Conservation (phyloP, 2,329 filamentous ascomycete species). For the Hypoxylon rubiginosum region DNA sequence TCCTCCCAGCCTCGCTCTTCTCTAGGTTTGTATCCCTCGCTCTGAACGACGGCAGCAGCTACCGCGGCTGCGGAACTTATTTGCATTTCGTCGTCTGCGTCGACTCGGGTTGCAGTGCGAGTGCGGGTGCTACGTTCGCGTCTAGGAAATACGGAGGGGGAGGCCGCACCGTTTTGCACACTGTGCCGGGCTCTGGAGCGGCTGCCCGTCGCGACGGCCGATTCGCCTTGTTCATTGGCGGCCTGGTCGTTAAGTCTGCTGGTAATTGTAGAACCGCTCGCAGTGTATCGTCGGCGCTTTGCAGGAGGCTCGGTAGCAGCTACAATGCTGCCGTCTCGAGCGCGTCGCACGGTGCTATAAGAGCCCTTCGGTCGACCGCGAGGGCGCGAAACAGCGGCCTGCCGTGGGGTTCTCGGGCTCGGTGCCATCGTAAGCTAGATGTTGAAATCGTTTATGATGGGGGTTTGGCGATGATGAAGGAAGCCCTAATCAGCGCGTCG, state of each 20-base stretch:
- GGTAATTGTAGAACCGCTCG: constrained; percentile 87
- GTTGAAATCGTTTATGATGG: constrained; percentile 17
- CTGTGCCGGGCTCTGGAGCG: constrained; percentile 65
- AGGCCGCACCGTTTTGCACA: constrained; percentile 63
- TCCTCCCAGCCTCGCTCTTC: constrained; percentile 98
- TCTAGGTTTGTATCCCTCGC: constrained; percentile 95
- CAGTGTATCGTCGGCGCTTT: constrained; percentile 83
- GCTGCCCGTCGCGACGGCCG: constrained; percentile 63
- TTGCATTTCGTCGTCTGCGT: constrained; percentile 72
- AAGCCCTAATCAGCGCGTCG: constrained; percentile 53
- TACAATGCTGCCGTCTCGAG: constrained; percentile 54
- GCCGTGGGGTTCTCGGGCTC: constrained; percentile 51
- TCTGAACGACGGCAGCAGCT: constrained; percentile 88
- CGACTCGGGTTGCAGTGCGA: constrained; percentile 64
- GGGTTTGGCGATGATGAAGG: constrained; percentile 35
- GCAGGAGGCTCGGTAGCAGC: constrained; percentile 71
- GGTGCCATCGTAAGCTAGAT: constrained; percentile 48
- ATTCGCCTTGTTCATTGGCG: constrained; percentile 69
- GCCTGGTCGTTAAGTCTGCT: constrained; percentile 85
- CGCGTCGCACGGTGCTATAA: constrained; percentile 47
- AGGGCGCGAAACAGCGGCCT: constrained; percentile 44
- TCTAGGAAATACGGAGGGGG: constrained; percentile 64
- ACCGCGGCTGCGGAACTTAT: constrained; percentile 92
- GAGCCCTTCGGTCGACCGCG: constrained; percentile 46
- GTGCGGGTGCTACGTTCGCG: constrained; percentile 70